Evolutionary conservation across 345 rosid genomes (phyloP).

Genomic region (Bruguiera sexangula): DNA sequence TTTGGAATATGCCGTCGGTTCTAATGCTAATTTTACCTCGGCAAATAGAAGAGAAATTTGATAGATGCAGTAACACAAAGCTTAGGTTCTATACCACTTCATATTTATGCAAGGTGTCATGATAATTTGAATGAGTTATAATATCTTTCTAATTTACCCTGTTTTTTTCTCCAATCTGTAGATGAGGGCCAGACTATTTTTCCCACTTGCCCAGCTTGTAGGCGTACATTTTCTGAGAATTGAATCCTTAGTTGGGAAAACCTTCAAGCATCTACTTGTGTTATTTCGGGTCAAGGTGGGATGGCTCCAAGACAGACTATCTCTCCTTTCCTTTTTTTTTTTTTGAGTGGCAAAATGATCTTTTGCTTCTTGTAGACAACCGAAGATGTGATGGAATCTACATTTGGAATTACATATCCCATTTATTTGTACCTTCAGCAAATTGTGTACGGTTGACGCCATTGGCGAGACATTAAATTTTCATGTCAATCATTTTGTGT

Average conservation of each 20-base stretch:
- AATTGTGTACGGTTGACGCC: too few relatives aligned
- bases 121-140: neutral
- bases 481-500: too few relatives aligned
- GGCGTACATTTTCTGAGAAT: slow-evolving; percentile 10
- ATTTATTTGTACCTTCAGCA: too few relatives aligned
- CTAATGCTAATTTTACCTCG: neutral
- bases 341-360: too few relatives aligned
- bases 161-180: slow-evolving; percentile 11
- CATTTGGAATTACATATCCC: too few relatives aligned
- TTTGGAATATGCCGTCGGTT: neutral
- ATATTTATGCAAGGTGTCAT: neutral
- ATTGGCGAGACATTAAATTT: too few relatives aligned
- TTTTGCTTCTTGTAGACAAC: too few relatives aligned
- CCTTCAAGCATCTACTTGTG: neutral
- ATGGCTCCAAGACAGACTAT: neutral
- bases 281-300: neutral
- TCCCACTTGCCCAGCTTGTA: slow-evolving; percentile 30
- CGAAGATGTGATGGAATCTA: too few relatives aligned
- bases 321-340: too few relatives aligned
- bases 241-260: slow-evolving; percentile 13
- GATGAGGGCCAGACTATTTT: slow-evolving; percentile 47
- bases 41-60: slow-evolving; percentile 30
- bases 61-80: slow-evolving; percentile 37
- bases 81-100: slow-evolving; percentile 25
- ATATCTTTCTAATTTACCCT: neutral